Conservation (phyloP, 2,329 filamentous ascomycete genomes). For the Epichloe aotearoae region DNA sequence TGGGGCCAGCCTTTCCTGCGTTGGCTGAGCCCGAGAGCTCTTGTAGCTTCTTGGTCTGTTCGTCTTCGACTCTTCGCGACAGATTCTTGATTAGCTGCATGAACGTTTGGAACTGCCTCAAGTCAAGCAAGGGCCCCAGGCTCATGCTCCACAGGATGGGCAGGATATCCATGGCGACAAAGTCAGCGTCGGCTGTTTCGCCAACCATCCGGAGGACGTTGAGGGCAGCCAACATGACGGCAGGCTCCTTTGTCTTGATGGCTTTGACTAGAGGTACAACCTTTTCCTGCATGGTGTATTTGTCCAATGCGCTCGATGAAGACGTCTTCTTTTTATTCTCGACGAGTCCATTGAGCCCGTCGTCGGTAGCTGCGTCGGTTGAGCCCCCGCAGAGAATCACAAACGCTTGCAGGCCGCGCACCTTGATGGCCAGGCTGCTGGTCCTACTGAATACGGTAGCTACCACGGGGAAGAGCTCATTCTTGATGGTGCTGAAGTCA, state of each 20-base stretch:
- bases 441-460: conserved; percentile 85
- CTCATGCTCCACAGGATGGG: conserved; percentile 88
- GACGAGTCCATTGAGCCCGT: conserved; percentile 59
- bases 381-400: conserved; percentile 76
- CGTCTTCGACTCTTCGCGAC: conserved; percentile 69
- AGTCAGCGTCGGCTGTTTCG: conserved; percentile 71
- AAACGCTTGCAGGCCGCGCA: conserved; percentile 82
- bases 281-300: conserved; percentile 97
- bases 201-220: conserved; percentile 77
- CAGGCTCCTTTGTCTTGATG: conserved; percentile 96
- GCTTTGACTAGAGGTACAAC: conserved; percentile 79
- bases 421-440: conserved; percentile 86
- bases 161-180: conserved; percentile 80
- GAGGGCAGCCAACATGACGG: conserved; percentile 89
- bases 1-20: conserved; percentile 33
- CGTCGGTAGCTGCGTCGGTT: conserved; percentile 31
- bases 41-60: conserved; percentile 78
- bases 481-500: conserved; percentile 94
- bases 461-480: conserved; percentile 88
- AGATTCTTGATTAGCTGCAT: conserved; percentile 79
- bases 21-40: conserved; percentile 56
- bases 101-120: conserved; percentile 78
- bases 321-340: conserved; percentile 47
- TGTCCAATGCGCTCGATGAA: conserved; percentile 74
- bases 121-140: conserved; percentile 74